Conservation (phyloP, 306 rosid genomes). For the Rosa lucieae region DNA sequence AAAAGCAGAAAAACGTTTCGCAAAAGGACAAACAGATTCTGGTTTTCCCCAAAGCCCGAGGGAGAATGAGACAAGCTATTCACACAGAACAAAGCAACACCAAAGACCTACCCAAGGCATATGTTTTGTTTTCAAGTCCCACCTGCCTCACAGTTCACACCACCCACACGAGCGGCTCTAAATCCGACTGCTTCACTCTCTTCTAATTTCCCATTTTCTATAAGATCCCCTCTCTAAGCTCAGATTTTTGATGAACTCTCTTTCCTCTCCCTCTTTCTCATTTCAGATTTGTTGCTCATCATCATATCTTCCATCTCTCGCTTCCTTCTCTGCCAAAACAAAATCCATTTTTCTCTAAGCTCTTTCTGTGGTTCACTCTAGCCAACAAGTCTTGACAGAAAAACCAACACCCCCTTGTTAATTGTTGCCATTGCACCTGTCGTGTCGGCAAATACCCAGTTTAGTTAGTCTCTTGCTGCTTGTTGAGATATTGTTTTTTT, state of each 20-base stretch:
- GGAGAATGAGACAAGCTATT: neutral
- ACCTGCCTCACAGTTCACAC: constrained; percentile 25
- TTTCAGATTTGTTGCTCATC: neutral
- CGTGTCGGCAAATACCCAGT: constrained; percentile 5
- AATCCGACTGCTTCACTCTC: constrained; percentile 2
- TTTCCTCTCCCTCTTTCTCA: neutral
- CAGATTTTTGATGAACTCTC: neutral
- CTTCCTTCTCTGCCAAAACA: neutral
- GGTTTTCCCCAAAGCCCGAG: constrained; percentile 54
- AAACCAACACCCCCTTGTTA: neutral
- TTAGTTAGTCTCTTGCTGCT: neutral
- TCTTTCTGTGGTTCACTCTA: neutral
- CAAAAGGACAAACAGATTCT: constrained; percentile 54
- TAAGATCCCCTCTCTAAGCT: neutral
- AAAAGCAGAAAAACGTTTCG: constrained; percentile 23
- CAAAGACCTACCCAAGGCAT: constrained; percentile 17
- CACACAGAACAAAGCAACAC: constrained; percentile 3
- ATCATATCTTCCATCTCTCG: no score
- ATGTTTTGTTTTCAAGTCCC: constrained; percentile 6
- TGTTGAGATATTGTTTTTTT: neutral
- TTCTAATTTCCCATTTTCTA: neutral
- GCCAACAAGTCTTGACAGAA: neutral
- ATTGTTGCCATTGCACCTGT: neutral
- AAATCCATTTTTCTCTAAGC: neutral
- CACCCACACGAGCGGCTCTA: constrained; percentile 91